A percentile compares a stretch with the other conserved stretches of the same genome.
These are phyloP conservation scores for Fusarium graminum DNA, from an alignment of 2,329 filamentous ascomycete species.

Conservation along the genomic window DNA sequence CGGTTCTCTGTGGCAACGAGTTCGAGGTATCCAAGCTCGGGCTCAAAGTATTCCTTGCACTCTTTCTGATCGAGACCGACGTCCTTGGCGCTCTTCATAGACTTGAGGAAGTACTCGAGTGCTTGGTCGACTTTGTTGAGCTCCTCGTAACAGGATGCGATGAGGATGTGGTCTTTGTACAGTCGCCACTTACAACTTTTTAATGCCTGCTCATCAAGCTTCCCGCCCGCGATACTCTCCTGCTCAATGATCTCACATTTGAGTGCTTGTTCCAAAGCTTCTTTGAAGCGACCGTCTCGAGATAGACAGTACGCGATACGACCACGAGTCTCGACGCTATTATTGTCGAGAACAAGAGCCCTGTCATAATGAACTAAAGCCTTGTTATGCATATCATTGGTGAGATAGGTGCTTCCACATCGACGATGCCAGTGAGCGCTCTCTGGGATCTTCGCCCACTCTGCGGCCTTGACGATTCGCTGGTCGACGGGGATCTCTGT, in stretches of 20 bases:
- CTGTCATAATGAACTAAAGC: slow-evolving; percentile 55
- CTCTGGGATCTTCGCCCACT: slow-evolving; percentile 54
- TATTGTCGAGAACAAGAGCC: slow-evolving; percentile 54
- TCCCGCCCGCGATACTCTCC: slow-evolving; percentile 47
- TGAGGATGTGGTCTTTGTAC: slow-evolving; percentile 57
- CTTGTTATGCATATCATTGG: slow-evolving; percentile 52
- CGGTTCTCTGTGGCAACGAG: slow-evolving; percentile 55
- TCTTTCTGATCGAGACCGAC: slow-evolving; percentile 49
- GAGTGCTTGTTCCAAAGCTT: slow-evolving; percentile 54
- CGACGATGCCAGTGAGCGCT: slow-evolving; percentile 57
- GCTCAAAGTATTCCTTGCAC: slow-evolving; percentile 54
- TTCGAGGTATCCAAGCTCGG: slow-evolving; percentile 55
- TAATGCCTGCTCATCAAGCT: slow-evolving; percentile 44
- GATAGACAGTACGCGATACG: slow-evolving; percentile 59
- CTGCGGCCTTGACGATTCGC: slow-evolving; percentile 54
- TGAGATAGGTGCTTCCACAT: slow-evolving; percentile 58
- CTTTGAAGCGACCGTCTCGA: slow-evolving; percentile 53
- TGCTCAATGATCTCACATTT: slow-evolving; percentile 56
- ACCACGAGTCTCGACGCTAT: slow-evolving; percentile 56
- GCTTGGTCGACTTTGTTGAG: slow-evolving; percentile 52
- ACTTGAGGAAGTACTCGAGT: slow-evolving; percentile 55
- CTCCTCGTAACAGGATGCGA: slow-evolving; percentile 55
- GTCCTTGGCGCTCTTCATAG: slow-evolving; percentile 50
- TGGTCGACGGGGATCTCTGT: slow-evolving; percentile 52
- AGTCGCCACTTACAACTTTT: slow-evolving; percentile 55